Conservation (phyloP, 306 rosid species). For the barrel medic (Medicago truncatula) region DNA sequence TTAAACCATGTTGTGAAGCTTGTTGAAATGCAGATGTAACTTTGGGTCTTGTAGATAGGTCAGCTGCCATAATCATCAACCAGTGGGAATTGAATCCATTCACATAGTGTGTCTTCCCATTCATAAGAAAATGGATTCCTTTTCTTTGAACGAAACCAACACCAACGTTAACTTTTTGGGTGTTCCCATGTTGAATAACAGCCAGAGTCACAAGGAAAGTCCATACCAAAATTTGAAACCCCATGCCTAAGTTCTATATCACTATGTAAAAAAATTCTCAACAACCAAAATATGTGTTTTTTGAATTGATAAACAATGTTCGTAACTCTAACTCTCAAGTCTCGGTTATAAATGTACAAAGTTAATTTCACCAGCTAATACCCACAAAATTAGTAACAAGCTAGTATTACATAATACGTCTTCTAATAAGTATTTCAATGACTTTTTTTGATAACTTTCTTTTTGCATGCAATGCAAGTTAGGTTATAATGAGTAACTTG, state of each 20-base stretch:
- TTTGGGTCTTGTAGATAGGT: slow-evolving; percentile 49
- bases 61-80: slow-evolving; percentile 60
- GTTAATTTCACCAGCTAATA: neutral
- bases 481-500: too few species aligned
- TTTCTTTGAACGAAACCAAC: slow-evolving; percentile 37
- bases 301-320: too few species aligned
- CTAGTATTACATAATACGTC: neutral
- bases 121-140: slow-evolving; percentile 47
- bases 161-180: neutral
- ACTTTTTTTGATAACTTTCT: neutral
- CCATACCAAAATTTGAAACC: neutral
- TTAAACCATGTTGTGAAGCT: slow-evolving; percentile 49
- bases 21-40: slow-evolving; percentile 45
- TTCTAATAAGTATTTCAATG: neutral
- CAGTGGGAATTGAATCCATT: slow-evolving; percentile 68
- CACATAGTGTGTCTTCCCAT: slow-evolving; percentile 46
- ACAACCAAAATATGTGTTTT: neutral
- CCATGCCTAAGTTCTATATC: slow-evolving; percentile 13
- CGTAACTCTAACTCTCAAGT: neutral
- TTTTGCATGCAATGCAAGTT: neutral
- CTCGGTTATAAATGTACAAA: too few species aligned
- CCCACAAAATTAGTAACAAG: neutral
- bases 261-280: neutral
- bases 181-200: neutral
- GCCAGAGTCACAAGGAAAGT: slow-evolving; percentile 18